Evolutionary conservation across 768 basidiomycete genomes (phyloP).

Genomic region (Rhizopogon rudus): DNA sequence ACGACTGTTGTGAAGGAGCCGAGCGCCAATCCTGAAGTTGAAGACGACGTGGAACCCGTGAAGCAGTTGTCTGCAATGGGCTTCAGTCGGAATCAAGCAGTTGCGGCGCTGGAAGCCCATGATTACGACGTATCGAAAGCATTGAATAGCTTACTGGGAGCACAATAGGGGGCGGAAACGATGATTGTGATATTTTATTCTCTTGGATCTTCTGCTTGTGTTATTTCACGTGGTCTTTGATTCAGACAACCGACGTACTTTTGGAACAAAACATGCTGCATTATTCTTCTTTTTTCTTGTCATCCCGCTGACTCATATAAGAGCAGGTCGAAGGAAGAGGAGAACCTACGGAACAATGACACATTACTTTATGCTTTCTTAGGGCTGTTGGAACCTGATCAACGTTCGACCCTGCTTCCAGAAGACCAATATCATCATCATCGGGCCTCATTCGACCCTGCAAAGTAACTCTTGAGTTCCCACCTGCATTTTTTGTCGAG

Average conservation of each 20-base stretch:
- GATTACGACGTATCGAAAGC: slow-evolving; percentile 80
- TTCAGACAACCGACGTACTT: slow-evolving; percentile 8
- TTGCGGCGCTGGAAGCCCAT: slow-evolving; percentile 78
- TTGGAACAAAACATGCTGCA: slow-evolving; percentile 19
- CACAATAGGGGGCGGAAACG: slow-evolving; percentile 8
- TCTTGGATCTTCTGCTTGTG: slow-evolving; percentile 15
- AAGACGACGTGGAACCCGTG: slow-evolving; percentile 72
- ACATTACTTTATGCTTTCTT: slow-evolving; percentile 1
- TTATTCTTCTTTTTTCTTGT: slow-evolving; percentile 12
- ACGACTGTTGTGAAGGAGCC: slow-evolving; percentile 44
- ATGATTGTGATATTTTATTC: slow-evolving; percentile 11
- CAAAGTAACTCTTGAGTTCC: slow-evolving; percentile 1
- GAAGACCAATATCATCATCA: neutral
- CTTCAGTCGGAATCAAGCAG: slow-evolving; percentile 77
- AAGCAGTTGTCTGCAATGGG: slow-evolving; percentile 87
- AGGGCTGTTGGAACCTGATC: neutral
- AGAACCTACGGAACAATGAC: slow-evolving; percentile 1
- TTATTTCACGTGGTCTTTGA: slow-evolving; percentile 12
- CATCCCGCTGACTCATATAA: neutral
- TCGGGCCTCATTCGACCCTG: slow-evolving; percentile 1
- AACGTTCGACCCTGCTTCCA: neutral
- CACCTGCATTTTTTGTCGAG: slow-evolving; percentile 9
- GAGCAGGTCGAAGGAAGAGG: neutral
- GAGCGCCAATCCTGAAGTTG: slow-evolving; percentile 45
- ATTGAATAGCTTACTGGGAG: slow-evolving; percentile 65